Evolutionary conservation across 192 early-diverging fungal species (phyloP).

Genomic region (Gonapodya sp.): DNA sequence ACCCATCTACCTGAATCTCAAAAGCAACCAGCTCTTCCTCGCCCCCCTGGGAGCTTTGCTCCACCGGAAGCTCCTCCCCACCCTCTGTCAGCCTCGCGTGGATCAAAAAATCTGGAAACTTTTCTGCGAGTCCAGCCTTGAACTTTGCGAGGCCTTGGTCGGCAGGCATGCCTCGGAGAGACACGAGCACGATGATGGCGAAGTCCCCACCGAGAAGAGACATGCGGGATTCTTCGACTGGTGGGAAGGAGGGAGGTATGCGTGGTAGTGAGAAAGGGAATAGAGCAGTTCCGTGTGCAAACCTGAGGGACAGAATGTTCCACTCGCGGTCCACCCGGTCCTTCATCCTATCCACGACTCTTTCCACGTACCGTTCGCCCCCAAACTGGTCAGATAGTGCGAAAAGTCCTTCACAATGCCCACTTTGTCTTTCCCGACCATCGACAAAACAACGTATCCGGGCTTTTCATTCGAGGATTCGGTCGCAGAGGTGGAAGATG

Average conservation of each 20-base stretch:
- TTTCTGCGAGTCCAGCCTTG: not conserved
- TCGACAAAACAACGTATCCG: not conserved
- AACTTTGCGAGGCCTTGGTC: not conserved
- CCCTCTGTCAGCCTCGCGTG: not conserved
- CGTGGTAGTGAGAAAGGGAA: not conserved
- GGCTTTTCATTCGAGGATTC: not conserved
- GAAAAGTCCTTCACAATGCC: slow-evolving; percentile 8
- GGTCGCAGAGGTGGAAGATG: not conserved
- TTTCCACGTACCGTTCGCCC: slow-evolving; percentile 1
- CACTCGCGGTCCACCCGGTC: no score
- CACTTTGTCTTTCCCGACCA: not conserved
- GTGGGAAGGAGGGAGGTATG: no score
- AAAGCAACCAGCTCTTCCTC: not conserved
- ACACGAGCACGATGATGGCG: slow-evolving; percentile 7
- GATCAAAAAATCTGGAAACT: not conserved
- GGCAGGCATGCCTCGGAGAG: not conserved
- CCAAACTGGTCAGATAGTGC: not conserved
- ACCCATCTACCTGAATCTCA: not conserved
- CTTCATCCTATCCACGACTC: not conserved
- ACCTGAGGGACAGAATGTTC: no score
- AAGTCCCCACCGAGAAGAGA: not conserved
- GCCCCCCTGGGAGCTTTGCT: not conserved
- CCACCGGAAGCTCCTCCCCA: not conserved
- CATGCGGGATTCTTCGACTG: slow-evolving; percentile 4
- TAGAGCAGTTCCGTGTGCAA: not conserved